These are phyloP conservation scores for Codiaeum variegatum DNA, from an alignment of 441 rosid genomes.

Conservation along the genomic window DNA sequence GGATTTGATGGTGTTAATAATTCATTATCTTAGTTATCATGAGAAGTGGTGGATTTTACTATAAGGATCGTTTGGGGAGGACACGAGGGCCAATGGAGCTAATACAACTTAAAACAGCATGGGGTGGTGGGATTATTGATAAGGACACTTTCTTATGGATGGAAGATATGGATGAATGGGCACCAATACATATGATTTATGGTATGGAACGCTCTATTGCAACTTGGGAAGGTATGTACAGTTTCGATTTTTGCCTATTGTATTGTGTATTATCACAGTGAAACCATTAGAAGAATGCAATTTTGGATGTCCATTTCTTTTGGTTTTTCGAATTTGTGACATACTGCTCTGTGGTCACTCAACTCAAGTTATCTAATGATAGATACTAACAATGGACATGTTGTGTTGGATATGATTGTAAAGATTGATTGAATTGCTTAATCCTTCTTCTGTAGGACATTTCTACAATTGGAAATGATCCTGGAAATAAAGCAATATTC, in stretches of 20 bases:
- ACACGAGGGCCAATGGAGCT: conserved; percentile 88
- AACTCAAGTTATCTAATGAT: background rate
- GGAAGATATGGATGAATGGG: conserved; percentile 96
- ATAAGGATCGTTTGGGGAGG: conserved; percentile 89
- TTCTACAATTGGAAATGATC: background rate
- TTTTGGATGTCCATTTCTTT: background rate
- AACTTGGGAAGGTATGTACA: conserved; percentile 84
- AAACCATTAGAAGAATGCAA: background rate
- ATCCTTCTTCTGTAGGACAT: background rate
- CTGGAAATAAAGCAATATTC: background rate
- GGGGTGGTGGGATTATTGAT: conserved; percentile 88
- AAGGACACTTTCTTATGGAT: conserved; percentile 88
- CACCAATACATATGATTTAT: conserved; percentile 88
- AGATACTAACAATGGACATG: background rate
- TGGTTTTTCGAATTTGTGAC: background rate
- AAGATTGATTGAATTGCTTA: background rate
- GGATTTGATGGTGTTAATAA: conserved; percentile 30
- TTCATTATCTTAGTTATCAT: conserved; percentile 53
- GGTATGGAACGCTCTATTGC: conserved; percentile 89
- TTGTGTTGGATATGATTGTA: background rate
- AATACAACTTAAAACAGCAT: conserved; percentile 86
- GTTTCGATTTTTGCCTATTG: conserved; percentile 3
- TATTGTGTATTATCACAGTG: background rate
- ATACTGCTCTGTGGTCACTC: background rate
- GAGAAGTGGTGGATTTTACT: conserved; percentile 82